Evolutionary conservation across 768 basidiomycete genomes (phyloP).

Genomic region (Phanerodontia chrysosporium): DNA sequence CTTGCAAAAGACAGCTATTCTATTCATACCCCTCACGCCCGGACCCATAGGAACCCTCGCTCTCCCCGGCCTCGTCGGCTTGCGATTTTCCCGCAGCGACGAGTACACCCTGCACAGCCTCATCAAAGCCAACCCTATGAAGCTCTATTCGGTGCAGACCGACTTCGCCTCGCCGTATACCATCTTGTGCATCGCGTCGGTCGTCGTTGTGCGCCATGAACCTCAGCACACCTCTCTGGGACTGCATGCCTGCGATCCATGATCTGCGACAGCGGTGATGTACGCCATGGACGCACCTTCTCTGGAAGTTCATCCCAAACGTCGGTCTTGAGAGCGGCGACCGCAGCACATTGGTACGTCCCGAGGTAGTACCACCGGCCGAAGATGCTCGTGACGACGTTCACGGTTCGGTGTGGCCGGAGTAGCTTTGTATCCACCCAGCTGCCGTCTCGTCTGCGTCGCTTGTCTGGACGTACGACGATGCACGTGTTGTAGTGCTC

Average conservation of each 20-base stretch:
- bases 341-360: neutral
- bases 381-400: neutral
- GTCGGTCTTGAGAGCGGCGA: neutral
- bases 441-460: neutral
- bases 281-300: too few relatives aligned
- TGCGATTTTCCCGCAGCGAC: neutral
- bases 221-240: neutral
- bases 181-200: neutral
- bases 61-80: neutral
- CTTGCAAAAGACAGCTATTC: too few relatives aligned
- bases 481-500: neutral
- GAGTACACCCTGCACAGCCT: neutral
- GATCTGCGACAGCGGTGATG: too few relatives aligned
- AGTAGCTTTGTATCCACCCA: neutral
- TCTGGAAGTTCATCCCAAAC: neutral
- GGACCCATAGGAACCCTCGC: neutral
- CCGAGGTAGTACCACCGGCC: slow-evolving; percentile 3
- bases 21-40: neutral
- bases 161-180: neutral
- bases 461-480: neutral
- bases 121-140: neutral
- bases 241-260: neutral
- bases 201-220: neutral
- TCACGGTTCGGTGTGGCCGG: neutral
- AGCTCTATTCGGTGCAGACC: neutral